These are phyloP conservation scores for Suillus luteus DNA, from an alignment of 768 basidiomycete species.

Conservation along the genomic window DNA sequence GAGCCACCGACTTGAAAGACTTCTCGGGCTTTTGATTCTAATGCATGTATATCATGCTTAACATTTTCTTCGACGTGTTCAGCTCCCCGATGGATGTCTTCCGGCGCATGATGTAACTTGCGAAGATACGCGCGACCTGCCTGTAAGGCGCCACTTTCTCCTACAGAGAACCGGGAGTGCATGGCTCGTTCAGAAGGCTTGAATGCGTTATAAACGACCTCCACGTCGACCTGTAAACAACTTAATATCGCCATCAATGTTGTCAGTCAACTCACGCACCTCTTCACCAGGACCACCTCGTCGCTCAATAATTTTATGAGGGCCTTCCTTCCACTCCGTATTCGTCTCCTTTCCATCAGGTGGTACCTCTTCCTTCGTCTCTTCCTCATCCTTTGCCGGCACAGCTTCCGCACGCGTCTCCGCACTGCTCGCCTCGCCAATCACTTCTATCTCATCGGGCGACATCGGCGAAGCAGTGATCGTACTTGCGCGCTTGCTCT, in stretches of 20 bases:
- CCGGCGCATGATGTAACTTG: constrained; percentile 19
- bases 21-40: constrained; percentile 19
- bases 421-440: constrained; percentile 7
- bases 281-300: constrained; percentile 62
- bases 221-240: constrained; percentile 57
- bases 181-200: constrained; percentile 14
- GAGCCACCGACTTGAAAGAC: constrained; percentile 9
- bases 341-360: constrained; percentile 45
- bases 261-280: constrained; percentile 40
- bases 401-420: constrained; percentile 16
- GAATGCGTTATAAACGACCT: constrained; percentile 53
- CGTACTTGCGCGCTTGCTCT: constrained; percentile 27
- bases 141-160: constrained; percentile 8
- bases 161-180: constrained; percentile 9
- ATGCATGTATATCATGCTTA: constrained; percentile 21
- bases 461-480: constrained; percentile 10
- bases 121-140: constrained; percentile 18
- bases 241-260: constrained; percentile 15
- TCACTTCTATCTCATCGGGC: constrained; percentile 17
- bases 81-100: constrained; percentile 27
- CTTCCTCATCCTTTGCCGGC: constrained; percentile 20
- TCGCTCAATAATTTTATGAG: constrained; percentile 65
- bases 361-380: constrained; percentile 37
- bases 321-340: constrained; percentile 73
- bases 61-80: constrained; percentile 23